Base-by-base conservation (phyloP, 495 filamentous ascomycete genomes). In the Neurospora sp. region DNA sequence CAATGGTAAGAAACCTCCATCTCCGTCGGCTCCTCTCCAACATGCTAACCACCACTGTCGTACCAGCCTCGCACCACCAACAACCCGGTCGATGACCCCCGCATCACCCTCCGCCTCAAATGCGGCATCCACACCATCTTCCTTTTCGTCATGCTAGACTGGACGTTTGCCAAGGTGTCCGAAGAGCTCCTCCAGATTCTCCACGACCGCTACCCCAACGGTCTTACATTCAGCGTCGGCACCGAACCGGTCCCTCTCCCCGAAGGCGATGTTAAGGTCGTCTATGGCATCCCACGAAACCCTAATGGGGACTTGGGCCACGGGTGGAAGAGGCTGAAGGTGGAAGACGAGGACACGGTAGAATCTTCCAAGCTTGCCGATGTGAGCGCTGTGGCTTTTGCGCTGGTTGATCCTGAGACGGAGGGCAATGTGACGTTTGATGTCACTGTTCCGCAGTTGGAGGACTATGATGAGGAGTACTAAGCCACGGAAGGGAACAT, bases 41-140 rank as follows among this genome's bases (percentile, higher is more conserved):
- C 38, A 39, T 59, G 38, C 38, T 72, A 54, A 39, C 35, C 23
- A 38, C 20, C 46, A 46, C 42, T 23, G 37, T 41, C 59, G 35
- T 2, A 40, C 23, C 71, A 74, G 69, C 73, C 77, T 23, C 75
- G 42, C 72, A 48, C 46, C 46, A 23, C 39, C 27, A 7, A 54
- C 59, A 72, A 72, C 18, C 27, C 41, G 71, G 70, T 74, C 73
- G 76, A 84, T 74, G 79, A 83, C 71, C 75, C 80, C 20, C 84
- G 88, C 39, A 84, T 88, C 82, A 93, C 92, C 12, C 80, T 97
- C 44, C 88, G 91, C 37, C 89, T 97, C 81, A 97, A 97, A 77
- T 85, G 92, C 81, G 89, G 92, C 81, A 91, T 89, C 73, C 90
- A 89, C 72, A 97, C 92, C 37, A 84, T 97, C 76, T 86, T 94